These are phyloP conservation scores for Hypoxylon rickii DNA, from an alignment of 495 filamentous ascomycete genomes.

Conservation along the genomic window DNA sequence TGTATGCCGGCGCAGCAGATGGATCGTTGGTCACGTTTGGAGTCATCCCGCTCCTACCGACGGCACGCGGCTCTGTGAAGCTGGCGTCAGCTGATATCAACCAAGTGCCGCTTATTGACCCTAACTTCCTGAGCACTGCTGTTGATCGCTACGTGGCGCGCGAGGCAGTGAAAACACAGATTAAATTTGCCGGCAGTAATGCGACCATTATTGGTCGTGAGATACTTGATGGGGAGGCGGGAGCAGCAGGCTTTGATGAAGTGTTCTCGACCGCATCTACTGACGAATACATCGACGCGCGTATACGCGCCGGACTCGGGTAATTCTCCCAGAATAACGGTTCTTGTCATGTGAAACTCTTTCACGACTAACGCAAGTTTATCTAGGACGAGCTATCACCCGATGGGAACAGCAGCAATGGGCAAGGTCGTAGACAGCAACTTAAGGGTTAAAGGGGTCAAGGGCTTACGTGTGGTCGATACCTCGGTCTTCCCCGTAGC, in stretches of 20 bases:
- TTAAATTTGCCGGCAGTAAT: no score
- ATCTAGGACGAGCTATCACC: not conserved
- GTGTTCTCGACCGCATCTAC: no score
- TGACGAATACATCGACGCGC: no score
- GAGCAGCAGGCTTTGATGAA: no score
- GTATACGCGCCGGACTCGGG: no score
- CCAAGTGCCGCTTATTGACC: conserved; percentile 45
- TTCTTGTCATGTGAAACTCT: no score
- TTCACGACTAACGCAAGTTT: not conserved
- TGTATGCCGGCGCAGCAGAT: conserved; percentile 40
- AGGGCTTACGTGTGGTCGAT: conserved; percentile 35
- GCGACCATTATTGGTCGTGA: no score
- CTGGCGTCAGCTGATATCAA: conserved; percentile 40
- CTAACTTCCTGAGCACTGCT: conserved; percentile 49
- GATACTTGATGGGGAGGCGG: no score
- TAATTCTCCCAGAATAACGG: no score
- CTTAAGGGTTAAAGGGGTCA: conserved; percentile 28
- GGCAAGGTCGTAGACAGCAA: conserved; percentile 38
- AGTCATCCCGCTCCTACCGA: conserved; percentile 42
- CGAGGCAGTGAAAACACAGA: no score
- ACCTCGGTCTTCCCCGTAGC: conserved; percentile 35
- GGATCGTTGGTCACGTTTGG: conserved; percentile 43
- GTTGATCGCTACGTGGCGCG: no score
- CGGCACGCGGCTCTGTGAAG: conserved; percentile 49
- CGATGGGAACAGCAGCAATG: conserved; percentile 8